Percentiles rank a stretch among this genome's conserved stretches.
phyloP scores from a whole-genome alignment of 768 basidiomycete species.

The Boletus barrowsii region DNA sequence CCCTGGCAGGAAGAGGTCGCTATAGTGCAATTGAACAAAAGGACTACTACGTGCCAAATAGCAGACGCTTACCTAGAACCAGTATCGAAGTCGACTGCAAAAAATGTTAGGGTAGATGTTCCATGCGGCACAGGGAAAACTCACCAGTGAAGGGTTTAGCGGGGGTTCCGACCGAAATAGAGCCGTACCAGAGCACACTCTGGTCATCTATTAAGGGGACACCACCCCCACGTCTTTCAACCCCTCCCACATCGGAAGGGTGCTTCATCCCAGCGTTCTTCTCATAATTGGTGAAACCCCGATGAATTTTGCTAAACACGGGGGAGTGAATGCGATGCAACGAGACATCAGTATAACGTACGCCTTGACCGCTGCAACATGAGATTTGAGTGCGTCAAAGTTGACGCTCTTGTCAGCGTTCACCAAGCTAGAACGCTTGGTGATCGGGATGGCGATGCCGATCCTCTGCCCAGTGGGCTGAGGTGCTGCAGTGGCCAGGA shows the following conservation, averaged over 20 bases:
- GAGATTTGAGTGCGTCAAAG: conserved; percentile 4
- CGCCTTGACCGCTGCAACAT: conserved; percentile 4
- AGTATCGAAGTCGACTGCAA: conserved; percentile 28
- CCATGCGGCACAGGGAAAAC: not conserved
- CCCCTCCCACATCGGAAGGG: not conserved
- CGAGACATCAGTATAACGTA: conserved; percentile 1
- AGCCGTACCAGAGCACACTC: conserved; percentile 10
- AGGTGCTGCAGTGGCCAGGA: conserved; percentile 10
- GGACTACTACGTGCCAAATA: not conserved
- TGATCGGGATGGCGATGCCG: conserved; percentile 5
- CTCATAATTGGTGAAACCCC: conserved; percentile 3
- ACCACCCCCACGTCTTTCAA: not conserved
- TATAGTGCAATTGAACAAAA: not conserved
- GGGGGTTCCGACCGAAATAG: conserved; percentile 13
- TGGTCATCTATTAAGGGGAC: not conserved
- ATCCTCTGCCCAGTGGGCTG: not conserved
- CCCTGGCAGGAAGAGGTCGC: conserved; percentile 15
- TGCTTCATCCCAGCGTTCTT: conserved; percentile 7
- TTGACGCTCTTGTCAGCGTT: conserved; percentile 9
- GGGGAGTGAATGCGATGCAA: not conserved
- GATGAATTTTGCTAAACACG: conserved; percentile 4
- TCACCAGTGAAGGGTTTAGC: conserved; percentile 5
- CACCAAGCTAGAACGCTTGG: conserved; percentile 3
- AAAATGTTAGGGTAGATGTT: not conserved
- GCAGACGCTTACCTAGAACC: conserved; percentile 18